Percentiles rank a stretch among this genome's conserved stretches.
Evolutionary conservation across 164 flowering plant species (phyloP).

Genomic region (Kingdonia uniflora): DNA sequence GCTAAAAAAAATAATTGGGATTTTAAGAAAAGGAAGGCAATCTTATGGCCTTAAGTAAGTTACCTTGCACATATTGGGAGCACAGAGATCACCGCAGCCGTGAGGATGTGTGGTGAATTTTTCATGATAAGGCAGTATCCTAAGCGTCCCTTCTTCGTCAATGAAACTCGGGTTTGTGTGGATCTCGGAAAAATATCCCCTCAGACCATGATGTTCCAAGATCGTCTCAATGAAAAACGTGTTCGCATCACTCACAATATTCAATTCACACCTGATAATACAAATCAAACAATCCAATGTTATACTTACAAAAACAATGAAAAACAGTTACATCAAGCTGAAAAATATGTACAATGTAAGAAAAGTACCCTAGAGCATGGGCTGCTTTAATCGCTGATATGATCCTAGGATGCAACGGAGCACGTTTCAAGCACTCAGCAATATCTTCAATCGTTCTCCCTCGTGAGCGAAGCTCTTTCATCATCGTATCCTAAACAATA

Average conservation of each 20-base stretch:
- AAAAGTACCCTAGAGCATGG: slow-evolving; percentile 49
- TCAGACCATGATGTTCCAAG: slow-evolving; percentile 55
- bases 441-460: slow-evolving; percentile 44
- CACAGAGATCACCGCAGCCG: slow-evolving; percentile 51
- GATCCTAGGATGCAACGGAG: slow-evolving; percentile 40
- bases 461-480: slow-evolving; percentile 22
- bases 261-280: slow-evolving; percentile 60
- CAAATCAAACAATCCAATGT: not conserved
- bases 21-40: not conserved
- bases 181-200: slow-evolving; percentile 56
- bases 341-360: not conserved
- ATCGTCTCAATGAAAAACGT: slow-evolving; percentile 66
- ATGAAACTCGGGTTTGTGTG: slow-evolving; percentile 48
- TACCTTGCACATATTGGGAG: slow-evolving; percentile 87
- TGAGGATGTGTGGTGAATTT: slow-evolving; percentile 27
- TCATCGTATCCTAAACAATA: slow-evolving; percentile 26
- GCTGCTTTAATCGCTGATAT: slow-evolving; percentile 47
- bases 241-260: slow-evolving; percentile 75
- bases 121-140: slow-evolving; percentile 53
- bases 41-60: not conserved
- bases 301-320: not conserved
- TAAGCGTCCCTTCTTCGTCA: slow-evolving; percentile 55
- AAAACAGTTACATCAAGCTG: not conserved
- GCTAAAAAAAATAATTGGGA: no score
- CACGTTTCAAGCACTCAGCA: slow-evolving; percentile 36